Evolutionary conservation across 352 stramenopile genomes (phyloP), one percentile per base, ranked within the genome.

Genomic region (Globisporangium solare): DNA sequence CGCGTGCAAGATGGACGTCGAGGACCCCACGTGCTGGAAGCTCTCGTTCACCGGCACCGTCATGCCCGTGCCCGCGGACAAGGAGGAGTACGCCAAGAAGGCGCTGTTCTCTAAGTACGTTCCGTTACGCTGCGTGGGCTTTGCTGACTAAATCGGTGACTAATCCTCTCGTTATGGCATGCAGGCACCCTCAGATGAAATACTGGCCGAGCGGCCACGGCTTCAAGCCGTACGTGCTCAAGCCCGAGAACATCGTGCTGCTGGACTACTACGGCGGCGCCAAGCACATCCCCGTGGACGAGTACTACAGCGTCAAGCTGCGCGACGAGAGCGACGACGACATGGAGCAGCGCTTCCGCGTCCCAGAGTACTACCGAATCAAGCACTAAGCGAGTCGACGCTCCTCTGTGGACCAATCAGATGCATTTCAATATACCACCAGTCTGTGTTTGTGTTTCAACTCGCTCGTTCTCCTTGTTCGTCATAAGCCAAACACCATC

Each of bases 21-120:
- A 83, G 61, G 77, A 90, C 68, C 80, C 80, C 17, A 90, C 80
- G 18, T 90, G 80, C 69, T 87, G 75, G 77, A 85, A 85, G 47
- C 24, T 86, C 48, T 79, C 73, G 51, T 53, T 90, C 31, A 66
- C 73, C 2, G 80, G 80, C 49, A 72, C 70, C 12, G 70, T 90
- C 41, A 59, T 71, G n/a, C 77, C 72, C 7, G 73, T 88, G 20
- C 40, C 60, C 1, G 60, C 35, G 14, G 73, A 77, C 42, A 67
- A 79, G 40, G 64, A 68, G 46, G 63, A 70, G 12, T 75, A 70
- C 53, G 78, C 80, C 12, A 64, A 83, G 24, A 66, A 79, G 51
- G 76, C 70, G 27, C 59, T 91, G n/a, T 91, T 86, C 52, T 88
- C 80, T 54, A 84, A 81, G 77, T 87, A 69, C 18, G 13, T 31